Base-by-base conservation (phyloP, 208 protist genomes). In the Wallacemonas sp. region DNA sequence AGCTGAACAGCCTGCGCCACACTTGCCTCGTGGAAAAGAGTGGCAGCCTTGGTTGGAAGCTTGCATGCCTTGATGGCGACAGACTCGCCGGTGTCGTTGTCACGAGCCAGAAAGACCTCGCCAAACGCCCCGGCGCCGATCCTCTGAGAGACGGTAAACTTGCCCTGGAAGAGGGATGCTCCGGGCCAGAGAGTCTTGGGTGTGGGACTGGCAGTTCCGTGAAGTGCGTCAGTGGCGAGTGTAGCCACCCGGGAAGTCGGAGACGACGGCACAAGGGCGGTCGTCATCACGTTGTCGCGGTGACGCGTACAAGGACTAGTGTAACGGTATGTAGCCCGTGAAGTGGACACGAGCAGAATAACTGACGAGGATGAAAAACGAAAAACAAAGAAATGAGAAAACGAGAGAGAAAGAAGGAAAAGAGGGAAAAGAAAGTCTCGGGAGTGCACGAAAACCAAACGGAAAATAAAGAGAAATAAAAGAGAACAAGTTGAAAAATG, bases 51-150 rank as follows among this genome's bases (percentile, higher is more conserved):
- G 7, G 91, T 84, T 41, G 82, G 95, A 31, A 84, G 77, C 38
- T 86, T 74, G 70, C 98, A 97, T 39, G 92, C 59, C 70, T 92
- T 93, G 25, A 90, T 70, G 2, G 81, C 81, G 49, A 94, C 79
- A 18, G 65, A 10, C 65, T 93, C 82, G n/a, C 76, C 76, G 33
- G 71, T 89, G 50, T 72, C 79, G 2, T 86, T 76, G 44, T 91
- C 72, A 20, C 82, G 54, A 38, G 84, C 94, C 42, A 80, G 65
- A 72, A 98, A 99, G 26, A 99, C 98, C 61, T 99, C 98, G 5
- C 98, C 98, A 82, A 99, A 99, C 39, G 94, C 97, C 11, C 98
- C 98, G 44, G 87, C 86, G 32, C 98, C 99, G 65, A 99, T 95
- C 16, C 79, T 49, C 45, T 75, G 66, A 12, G 67, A 79, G 10